These are phyloP conservation scores for Fusarium citri DNA, from an alignment of 2,329 filamentous ascomycete genomes.

Conservation along the genomic window DNA sequence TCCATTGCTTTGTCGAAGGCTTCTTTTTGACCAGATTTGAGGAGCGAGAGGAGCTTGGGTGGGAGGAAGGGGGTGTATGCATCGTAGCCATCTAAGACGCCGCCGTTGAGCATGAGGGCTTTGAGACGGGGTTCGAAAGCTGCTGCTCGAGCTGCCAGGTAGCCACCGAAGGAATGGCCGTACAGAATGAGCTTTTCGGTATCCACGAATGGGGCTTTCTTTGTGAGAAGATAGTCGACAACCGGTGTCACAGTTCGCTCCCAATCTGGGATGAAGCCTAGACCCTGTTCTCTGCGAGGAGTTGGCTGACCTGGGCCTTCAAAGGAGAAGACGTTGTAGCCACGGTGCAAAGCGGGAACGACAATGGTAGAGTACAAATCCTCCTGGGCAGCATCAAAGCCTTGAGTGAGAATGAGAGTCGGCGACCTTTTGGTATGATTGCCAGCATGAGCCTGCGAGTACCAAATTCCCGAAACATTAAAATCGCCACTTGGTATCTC, in stretches of 20 bases:
- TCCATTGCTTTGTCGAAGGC: slow-evolving; percentile 29
- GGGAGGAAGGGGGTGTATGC: slow-evolving; percentile 16
- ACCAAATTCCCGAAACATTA: slow-evolving; percentile 53
- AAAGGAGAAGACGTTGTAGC: slow-evolving; percentile 21
- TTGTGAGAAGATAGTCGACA: slow-evolving; percentile 5
- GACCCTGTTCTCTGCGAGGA: slow-evolving; percentile 12
- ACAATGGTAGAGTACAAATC: slow-evolving; percentile 15
- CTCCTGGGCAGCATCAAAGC: slow-evolving; percentile 33
- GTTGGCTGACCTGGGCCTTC: slow-evolving; percentile 34
- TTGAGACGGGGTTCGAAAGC: slow-evolving; percentile 24
- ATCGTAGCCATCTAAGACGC: slow-evolving; percentile 28
- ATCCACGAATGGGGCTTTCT: slow-evolving; percentile 10
- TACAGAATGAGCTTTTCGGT: neutral
- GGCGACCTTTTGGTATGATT: neutral
- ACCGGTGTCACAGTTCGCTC: slow-evolving; percentile 15
- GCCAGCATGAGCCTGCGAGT: slow-evolving; percentile 22
- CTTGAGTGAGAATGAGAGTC: slow-evolving; percentile 17
- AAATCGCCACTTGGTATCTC: slow-evolving; percentile 47
- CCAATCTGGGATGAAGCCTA: slow-evolving; percentile 35
- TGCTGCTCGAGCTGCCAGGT: slow-evolving; percentile 30
- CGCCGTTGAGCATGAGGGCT: slow-evolving; percentile 18
- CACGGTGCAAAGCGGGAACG: slow-evolving; percentile 15
- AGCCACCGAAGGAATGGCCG: slow-evolving; percentile 28
- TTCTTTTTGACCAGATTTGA: slow-evolving; percentile 23
- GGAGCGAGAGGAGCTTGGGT: slow-evolving; percentile 8